Evolutionary conservation across 2,329 filamentous ascomycete species (phyloP), one percentile per base, ranked within the genome.

Genomic region (Tolypocladium endophyticum): DNA sequence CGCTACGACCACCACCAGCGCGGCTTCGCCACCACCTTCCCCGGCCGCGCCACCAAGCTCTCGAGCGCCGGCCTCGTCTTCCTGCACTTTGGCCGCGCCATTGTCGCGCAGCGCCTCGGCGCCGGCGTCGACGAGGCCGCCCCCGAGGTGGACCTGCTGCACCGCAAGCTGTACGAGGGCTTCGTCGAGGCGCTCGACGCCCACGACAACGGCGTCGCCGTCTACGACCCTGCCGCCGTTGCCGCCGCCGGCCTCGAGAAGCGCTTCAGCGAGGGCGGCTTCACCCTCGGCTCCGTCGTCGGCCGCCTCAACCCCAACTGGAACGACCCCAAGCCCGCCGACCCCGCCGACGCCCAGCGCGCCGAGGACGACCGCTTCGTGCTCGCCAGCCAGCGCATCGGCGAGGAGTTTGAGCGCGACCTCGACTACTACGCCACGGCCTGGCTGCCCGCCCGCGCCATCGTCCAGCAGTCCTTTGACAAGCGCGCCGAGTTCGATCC

Each of bases 1-100:
- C 89, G 93, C 68, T 99, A 90, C 80, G 94, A 99, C 76, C 94
- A 99, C 79, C 94, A 99, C 82, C 94, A 99, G 81, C 91, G 93
- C 64, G 87, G 86, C 70, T 99, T 99, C 80, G 76, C 77, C 61
- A 88, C 89, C 60, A 91, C 87, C 55, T 99, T 99, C 77, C 92
- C 93, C 25, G 84, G 84, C 62, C 88, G 89, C 69, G 73, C 76
- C 58, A 99, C 94, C 64, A 97, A 95, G 81, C 88, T 99, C 60
- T 95, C 90, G 59, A 95, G 90, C 62, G 94, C 94, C 0, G 94
- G 94, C 1, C 83, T 99, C 28, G 91, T 99, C 39, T 99, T 94
- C 79, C 84, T 96, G 81, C 93, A 97, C 79, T 97, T 95, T 73
- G 94, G 94, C 66, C 87, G 86, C 67, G 83, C 86, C 60, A 91